A percentile compares a stretch with the other conserved stretches of the same genome.
Evolutionary conservation across 306 rosid species (phyloP).

Genomic region (Crotalaria pallida): DNA sequence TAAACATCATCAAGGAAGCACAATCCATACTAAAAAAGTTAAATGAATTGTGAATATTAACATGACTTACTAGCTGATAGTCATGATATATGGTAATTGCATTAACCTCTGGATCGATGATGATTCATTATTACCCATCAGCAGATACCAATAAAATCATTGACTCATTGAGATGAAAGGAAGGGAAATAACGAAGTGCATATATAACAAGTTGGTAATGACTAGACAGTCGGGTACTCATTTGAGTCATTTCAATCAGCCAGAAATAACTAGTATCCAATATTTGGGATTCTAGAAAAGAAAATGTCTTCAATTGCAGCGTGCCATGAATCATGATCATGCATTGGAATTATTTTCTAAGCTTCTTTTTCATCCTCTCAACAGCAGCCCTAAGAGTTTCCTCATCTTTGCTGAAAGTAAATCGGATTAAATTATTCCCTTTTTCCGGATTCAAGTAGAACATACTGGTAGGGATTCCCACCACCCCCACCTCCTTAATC

Average conservation of each 20-base stretch:
- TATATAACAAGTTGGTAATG: background rate
- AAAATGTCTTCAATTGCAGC: conserved; percentile 50
- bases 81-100: background rate
- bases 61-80: background rate
- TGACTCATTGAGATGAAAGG: background rate
- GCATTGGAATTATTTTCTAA: conserved; percentile 44
- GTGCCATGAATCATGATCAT: too few species aligned
- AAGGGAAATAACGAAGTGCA: background rate
- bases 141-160: background rate
- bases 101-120: background rate
- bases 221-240: conserved; percentile 1
- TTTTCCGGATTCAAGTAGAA: conserved; percentile 93
- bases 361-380: conserved; percentile 84
- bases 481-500: conserved; percentile 90
- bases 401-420: conserved; percentile 92
- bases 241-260: conserved; percentile 11
- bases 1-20: background rate
- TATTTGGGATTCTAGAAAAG: conserved; percentile 28
- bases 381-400: conserved; percentile 77
- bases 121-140: conserved; percentile 14
- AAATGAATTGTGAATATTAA: background rate
- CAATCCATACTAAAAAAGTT: background rate
- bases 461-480: conserved; percentile 87
- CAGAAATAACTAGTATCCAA: conserved; percentile 7
- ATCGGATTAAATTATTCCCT: conserved; percentile 83